Conservation (phyloP, 345 rosid genomes). For the Eucalyptus camaldulensis region DNA sequence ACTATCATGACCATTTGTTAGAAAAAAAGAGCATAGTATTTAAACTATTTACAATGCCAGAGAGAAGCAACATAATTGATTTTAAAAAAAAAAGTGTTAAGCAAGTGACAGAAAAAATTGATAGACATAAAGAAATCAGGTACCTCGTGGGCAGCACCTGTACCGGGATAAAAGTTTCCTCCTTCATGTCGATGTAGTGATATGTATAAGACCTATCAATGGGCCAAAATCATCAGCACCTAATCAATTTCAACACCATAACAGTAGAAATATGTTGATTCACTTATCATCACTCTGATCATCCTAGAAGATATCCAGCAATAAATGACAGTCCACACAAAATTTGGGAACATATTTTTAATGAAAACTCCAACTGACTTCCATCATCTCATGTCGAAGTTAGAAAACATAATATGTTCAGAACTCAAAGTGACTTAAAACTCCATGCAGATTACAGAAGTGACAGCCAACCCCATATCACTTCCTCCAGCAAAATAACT, state of each 20-base stretch:
- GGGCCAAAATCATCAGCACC: not conserved
- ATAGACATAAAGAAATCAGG: not conserved
- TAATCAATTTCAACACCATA: not conserved
- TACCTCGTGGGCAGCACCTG: slow-evolving; percentile 90
- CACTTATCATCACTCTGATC: not conserved
- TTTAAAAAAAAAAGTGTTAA: not conserved
- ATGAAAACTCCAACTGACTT: not conserved
- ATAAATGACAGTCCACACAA: not conserved
- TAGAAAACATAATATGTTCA: not conserved
- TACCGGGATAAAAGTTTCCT: slow-evolving; percentile 86
- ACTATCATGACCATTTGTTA: not conserved
- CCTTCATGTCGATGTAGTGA: slow-evolving; percentile 95
- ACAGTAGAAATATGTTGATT: not conserved
- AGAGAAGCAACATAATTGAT: not conserved
- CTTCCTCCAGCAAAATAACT: not conserved
- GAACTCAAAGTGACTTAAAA: not conserved
- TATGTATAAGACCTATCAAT: slow-evolving; percentile 63
- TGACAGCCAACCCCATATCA: not conserved
- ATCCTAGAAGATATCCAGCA: not conserved
- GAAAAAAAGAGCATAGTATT: not conserved
- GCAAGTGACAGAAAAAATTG: not conserved
- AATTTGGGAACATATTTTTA: not conserved
- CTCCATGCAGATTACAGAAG: not conserved
- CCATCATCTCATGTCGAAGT: not conserved
- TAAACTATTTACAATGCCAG: not conserved